phyloP scores from a whole-genome alignment of 176 grass and related monocot species.

The Aegilops bicornis region DNA sequence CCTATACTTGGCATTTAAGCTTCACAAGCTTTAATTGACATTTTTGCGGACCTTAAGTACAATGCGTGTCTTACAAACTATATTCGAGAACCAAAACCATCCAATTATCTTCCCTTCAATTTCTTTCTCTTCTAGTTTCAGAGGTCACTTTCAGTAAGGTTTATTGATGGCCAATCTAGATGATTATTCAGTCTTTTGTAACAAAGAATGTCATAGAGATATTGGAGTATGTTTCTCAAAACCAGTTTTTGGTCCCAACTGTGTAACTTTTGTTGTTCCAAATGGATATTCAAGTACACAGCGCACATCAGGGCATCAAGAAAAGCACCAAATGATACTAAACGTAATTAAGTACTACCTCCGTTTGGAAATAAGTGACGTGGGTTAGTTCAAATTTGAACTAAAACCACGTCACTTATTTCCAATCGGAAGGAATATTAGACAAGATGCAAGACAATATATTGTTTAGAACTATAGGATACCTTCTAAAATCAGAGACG shows the following conservation, averaged over 20 bases:
- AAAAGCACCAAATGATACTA: not conserved
- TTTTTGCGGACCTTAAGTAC: not conserved
- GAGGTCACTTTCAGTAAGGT: not conserved
- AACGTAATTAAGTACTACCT: not conserved
- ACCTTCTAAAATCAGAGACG: constrained; percentile 35
- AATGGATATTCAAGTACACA: not conserved
- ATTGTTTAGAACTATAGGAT: not conserved
- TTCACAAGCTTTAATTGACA: not conserved
- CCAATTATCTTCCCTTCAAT: not conserved
- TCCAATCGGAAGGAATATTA: not conserved
- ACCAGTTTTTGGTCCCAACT: not conserved
- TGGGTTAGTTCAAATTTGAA: too few relatives aligned
- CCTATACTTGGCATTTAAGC: not conserved
- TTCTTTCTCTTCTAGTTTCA: not conserved
- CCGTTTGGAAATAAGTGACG: too few relatives aligned
- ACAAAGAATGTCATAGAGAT: not conserved
- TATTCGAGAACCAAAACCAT: too few relatives aligned
- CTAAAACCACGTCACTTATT: too few relatives aligned
- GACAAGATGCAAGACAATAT: not conserved
- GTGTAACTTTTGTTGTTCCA: not conserved
- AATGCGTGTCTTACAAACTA: not conserved
- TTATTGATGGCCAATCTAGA: not conserved
- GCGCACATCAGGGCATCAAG: not conserved
- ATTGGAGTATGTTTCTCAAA: not conserved
- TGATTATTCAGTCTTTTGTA: not conserved